Base-by-base conservation (phyloP, 83 land plant species). In the Thuja plicata region DNA sequence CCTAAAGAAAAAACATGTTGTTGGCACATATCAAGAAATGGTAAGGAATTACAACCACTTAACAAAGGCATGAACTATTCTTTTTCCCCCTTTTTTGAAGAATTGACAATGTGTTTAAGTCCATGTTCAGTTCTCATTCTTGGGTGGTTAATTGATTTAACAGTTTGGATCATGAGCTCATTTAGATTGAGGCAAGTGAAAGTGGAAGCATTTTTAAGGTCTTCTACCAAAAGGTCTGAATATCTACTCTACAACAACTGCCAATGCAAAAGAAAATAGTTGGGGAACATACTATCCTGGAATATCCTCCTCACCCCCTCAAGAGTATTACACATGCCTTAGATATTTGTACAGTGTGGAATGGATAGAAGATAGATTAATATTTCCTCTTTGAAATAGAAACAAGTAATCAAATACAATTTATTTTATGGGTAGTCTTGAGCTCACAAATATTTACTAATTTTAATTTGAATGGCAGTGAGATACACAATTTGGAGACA, bases 251-350 rank as follows among this genome's bases (percentile, higher is more conserved):
- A 96, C 97, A 13, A 98, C 99, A 12, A 97, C 99, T 35, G 93
- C 99, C 9, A 94, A 93, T 91, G 97, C 99, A 30, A 91, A 91
- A 66, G 99, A 98, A 92, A 96, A 94, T 86, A 98, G 99, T 88
- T 97, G 94, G 93, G 99, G 99, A 34, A 97, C 97, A 3, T 98
- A 98, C 86, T 96, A 99, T 88, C 98, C 97, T 48, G 99, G 99
- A 21, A 96, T 94, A 97, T 89, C 91, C 8, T 96, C 99, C 8
- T 34, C 99, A 16, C 97, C 99, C 46, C 93, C 93, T 81, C 87
- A 86, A 60, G 93, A 91, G 50, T 92, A 50, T 84, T 73, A 81
- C 84, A 92, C 93, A 35, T 92, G 93, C 84, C 87, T 92, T 81
- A 93, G 93, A 17, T 93, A 92, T 52, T 88, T 92, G 82, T 92